Conservation (phyloP, 441 rosid species). For the Sinapis alba region DNA sequence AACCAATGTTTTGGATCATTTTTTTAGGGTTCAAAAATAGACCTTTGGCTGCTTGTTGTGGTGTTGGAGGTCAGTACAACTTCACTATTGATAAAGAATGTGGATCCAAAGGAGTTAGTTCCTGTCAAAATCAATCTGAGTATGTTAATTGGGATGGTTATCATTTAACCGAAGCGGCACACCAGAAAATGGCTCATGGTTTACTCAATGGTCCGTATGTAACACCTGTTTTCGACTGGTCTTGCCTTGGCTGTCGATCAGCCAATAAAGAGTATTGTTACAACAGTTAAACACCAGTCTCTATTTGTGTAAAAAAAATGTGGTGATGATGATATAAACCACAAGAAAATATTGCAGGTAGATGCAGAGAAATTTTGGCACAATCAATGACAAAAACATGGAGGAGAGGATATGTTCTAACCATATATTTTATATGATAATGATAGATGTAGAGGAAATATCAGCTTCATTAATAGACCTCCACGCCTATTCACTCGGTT, state of each 20-base stretch:
- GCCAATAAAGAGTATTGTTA: background rate
- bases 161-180: slow-evolving; percentile 32
- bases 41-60: slow-evolving; percentile 38
- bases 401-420: no score
- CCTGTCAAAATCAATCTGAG: slow-evolving; percentile 25
- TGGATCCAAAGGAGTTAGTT: slow-evolving; percentile 22
- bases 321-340: background rate
- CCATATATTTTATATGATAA: no score
- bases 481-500: no score
- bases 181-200: slow-evolving; percentile 25
- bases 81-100: slow-evolving; percentile 23
- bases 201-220: slow-evolving; percentile 30
- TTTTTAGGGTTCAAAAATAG: slow-evolving; percentile 26
- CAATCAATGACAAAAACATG: background rate
- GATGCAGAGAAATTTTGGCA: background rate
- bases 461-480: no score
- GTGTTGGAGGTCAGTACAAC: slow-evolving; percentile 33
- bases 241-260: slow-evolving; percentile 16
- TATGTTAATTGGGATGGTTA: slow-evolving; percentile 38
- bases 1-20: background rate
- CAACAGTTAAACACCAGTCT: background rate
- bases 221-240: slow-evolving; percentile 25
- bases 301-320: background rate
- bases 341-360: background rate
- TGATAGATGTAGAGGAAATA: no score